Evolutionary conservation across 768 basidiomycete species (phyloP), one percentile per base, ranked within the genome.

Genomic region (Harrya chromipes): DNA sequence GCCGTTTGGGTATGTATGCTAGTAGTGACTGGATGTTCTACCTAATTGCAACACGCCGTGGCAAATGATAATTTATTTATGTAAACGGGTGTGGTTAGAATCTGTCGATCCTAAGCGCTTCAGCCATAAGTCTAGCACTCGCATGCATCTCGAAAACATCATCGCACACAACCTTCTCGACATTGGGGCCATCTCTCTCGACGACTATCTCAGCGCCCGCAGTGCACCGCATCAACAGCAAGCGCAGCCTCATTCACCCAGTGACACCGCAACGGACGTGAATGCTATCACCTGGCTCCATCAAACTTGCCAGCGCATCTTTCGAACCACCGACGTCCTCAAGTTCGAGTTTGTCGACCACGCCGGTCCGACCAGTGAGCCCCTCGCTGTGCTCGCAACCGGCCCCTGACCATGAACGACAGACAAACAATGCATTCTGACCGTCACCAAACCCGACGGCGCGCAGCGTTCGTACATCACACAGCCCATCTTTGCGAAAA

Each of bases 391-490:
- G 5, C 20, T 19, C 7, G 6, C 31, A 11, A 9, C 33, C 19
- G 21, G 17, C 36, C 21, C 40, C 50, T 63, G 11, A 65, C 33
- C 16, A 12, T 4, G 10, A 8, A 12, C 24, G 3, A 8, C 58
- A 85, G 82, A 60, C 51, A 82, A 79, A 58, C 77, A 78, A 46
- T 84, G 85, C 55, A 81, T 82, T 42, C 61, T 86, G 35, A 83
- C 81, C 1, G 78, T 86, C 49, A 78, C 72, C 2, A 79, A 76
- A 19, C 82, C 81, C 0, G 72, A 78, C 27, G 82, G 81, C 16
- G 49, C 63, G 2, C 65, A 66, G 5, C 72, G 82, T 39, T 77
- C 79, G 0, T 86, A 84, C 67, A 72, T 74, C 21, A 81, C 82
- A 0, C 71, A 76, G 21, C 65, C 72, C 13, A 38, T 61, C 2